These are phyloP conservation scores for Cordyceps tenuipes DNA, from an alignment of 2,329 filamentous ascomycete species.

Conservation along the genomic window DNA sequence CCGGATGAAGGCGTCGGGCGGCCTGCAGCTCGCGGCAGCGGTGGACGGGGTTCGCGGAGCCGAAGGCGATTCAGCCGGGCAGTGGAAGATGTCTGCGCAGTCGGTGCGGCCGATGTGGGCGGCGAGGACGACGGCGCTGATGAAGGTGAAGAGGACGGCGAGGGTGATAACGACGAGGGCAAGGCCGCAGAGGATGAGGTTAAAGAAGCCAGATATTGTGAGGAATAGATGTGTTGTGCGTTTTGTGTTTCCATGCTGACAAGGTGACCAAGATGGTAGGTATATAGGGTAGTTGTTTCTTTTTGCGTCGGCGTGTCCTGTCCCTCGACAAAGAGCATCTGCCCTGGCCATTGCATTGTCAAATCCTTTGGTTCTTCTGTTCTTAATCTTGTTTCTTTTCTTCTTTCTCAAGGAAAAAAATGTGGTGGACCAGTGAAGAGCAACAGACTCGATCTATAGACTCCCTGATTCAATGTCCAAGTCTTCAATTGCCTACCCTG, in stretches of 20 bases:
- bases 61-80: slow-evolving; percentile 53
- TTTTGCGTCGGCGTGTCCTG: background rate
- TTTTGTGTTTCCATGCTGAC: background rate
- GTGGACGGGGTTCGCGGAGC: slow-evolving; percentile 49
- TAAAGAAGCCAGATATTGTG: slow-evolving; percentile 31
- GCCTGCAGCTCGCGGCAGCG: slow-evolving; percentile 71
- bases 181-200: slow-evolving; percentile 36
- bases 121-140: slow-evolving; percentile 61
- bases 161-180: slow-evolving; percentile 48
- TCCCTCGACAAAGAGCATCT: background rate
- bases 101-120: slow-evolving; percentile 61
- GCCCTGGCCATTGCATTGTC: too few relatives aligned
- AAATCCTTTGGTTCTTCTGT: too few relatives aligned
- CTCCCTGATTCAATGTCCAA: too few relatives aligned
- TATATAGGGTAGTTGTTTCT: background rate
- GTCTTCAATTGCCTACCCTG: too few relatives aligned
- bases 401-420: too few relatives aligned
- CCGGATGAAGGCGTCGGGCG: slow-evolving; percentile 65
- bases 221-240: background rate
- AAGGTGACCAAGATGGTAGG: background rate
- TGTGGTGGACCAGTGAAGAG: too few relatives aligned
- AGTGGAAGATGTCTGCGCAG: slow-evolving; percentile 45
- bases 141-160: slow-evolving; percentile 60
- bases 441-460: too few relatives aligned
- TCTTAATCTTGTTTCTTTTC: too few relatives aligned